phyloP scores from a whole-genome alignment of 306 rosid genomes.

The Mimosa bimucronata region DNA sequence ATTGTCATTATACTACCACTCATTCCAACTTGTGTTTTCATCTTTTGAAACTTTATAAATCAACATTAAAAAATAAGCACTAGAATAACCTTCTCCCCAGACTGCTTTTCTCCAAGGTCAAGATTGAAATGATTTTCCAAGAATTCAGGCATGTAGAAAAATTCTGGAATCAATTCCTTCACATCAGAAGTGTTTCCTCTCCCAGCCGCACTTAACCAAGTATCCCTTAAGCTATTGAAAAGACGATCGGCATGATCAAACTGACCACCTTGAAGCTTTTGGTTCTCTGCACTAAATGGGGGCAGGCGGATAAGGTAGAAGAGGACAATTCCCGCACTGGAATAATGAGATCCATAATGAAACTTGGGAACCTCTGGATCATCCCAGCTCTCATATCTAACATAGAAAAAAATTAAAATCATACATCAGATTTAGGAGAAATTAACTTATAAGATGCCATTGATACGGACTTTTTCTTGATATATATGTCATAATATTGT shows the following conservation, averaged over 20 bases:
- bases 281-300: conserved; percentile 94
- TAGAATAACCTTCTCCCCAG: conserved; percentile 91
- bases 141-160: conserved; percentile 97
- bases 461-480: neutral
- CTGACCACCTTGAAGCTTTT: conserved; percentile 99
- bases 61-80: conserved; percentile 20
- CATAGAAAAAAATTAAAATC: conserved; percentile 23
- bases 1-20: conserved; percentile 32
- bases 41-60: conserved; percentile 27
- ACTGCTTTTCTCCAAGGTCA: conserved; percentile 99
- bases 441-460: conserved; percentile 6
- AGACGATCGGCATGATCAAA: conserved; percentile 99
- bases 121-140: conserved; percentile 86
- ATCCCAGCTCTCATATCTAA: conserved; percentile 98
- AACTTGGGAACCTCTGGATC: conserved; percentile 99
- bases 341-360: conserved; percentile 99
- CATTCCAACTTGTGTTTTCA: conserved; percentile 23
- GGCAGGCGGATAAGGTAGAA: conserved; percentile 97
- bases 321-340: conserved; percentile 99
- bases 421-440: conserved; percentile 14
- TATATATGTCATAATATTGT: conserved; percentile 16
- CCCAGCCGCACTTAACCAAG: conserved; percentile 99
- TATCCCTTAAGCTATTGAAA: conserved; percentile 91
- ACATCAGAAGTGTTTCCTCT: conserved; percentile 99
- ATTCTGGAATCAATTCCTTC: conserved; percentile 98